Evolutionary conservation across 1,284 basidiomycete species (phyloP).

Genomic region (Ustilago xerochloae): DNA sequence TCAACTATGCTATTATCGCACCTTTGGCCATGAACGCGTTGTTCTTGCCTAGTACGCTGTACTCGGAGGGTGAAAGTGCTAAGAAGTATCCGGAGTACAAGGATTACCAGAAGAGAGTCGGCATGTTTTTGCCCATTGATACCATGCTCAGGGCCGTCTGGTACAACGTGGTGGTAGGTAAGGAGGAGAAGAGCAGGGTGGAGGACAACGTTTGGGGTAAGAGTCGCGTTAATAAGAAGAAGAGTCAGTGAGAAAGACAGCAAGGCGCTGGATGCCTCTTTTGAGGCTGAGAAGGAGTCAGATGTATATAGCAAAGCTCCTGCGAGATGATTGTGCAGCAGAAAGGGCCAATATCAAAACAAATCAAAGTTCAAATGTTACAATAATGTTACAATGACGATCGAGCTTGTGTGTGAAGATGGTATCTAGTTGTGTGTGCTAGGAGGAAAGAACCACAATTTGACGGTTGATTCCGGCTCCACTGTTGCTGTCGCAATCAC

Average conservation of each 20-base stretch:
- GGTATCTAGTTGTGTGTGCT: not conserved
- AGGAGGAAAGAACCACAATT: slow-evolving; percentile 36
- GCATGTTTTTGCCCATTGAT: slow-evolving; percentile 78
- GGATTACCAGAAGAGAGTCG: slow-evolving; percentile 81
- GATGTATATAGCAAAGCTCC: not conserved
- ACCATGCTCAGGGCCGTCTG: slow-evolving; percentile 70
- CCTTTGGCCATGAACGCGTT: slow-evolving; percentile 61
- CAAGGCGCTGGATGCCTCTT: no score
- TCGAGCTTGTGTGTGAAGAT: no score
- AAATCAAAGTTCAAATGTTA: not conserved
- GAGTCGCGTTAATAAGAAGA: slow-evolving; percentile 30
- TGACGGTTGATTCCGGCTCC: slow-evolving; percentile 54
- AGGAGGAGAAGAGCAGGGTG: slow-evolving; percentile 33
- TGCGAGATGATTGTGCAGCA: not conserved
- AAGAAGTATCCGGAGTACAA: slow-evolving; percentile 82
- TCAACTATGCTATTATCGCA: slow-evolving; percentile 54
- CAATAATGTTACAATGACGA: no score
- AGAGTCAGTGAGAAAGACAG: slow-evolving; percentile 25
- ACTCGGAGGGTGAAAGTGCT: slow-evolving; percentile 82
- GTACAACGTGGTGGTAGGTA: slow-evolving; percentile 49
- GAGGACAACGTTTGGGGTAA: slow-evolving; percentile 59
- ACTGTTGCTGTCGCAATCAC: slow-evolving; percentile 56
- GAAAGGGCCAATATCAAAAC: not conserved
- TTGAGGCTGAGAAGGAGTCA: no score
- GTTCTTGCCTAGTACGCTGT: slow-evolving; percentile 72